A percentile compares a stretch with the other conserved stretches of the same genome.
These are phyloP conservation scores for Eimeria acervulina DNA, from an alignment of 169 alveolate genomes.

Conservation along the genomic window DNA sequence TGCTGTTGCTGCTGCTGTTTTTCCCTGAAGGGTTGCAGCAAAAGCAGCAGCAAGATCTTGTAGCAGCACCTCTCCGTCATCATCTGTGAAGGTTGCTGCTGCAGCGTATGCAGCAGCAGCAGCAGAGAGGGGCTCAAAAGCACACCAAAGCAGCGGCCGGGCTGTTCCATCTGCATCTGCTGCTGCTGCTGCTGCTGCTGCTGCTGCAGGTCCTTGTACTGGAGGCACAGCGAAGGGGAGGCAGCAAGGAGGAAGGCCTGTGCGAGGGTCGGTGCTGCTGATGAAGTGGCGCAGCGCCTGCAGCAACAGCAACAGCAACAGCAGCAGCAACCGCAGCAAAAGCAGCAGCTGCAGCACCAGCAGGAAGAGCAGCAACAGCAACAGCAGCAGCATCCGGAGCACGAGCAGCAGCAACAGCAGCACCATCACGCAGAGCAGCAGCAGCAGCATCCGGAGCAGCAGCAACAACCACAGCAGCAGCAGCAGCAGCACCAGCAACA, in stretches of 20 bases:
- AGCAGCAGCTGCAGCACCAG: not conserved
- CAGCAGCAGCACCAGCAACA: not conserved
- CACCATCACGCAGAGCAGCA: not conserved
- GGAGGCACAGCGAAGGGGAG: constrained; percentile 1
- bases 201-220: not conserved
- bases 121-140: constrained; percentile 29
- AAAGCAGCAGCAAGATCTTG: constrained; percentile 22
- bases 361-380: too few relatives aligned
- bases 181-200: not conserved
- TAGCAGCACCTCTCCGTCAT: constrained; percentile 37
- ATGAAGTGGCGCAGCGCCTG: constrained; percentile 25
- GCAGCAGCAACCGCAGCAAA: constrained; percentile 13
- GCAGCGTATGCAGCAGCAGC: constrained; percentile 49
- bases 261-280: not conserved
- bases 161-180: not conserved
- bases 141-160: constrained; percentile 15
- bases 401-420: not conserved
- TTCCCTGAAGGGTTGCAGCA: not conserved
- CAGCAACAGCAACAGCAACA: not conserved
- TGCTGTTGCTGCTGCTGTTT: constrained; percentile 10
- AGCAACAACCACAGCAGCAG: not conserved
- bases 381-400: too few relatives aligned
- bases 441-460: not conserved
- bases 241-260: constrained; percentile 37
- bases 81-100: constrained; percentile 39